These are phyloP conservation scores for Sphagnum contortum DNA, from an alignment of 225 moss, liverwort and hornwort genomes.

Conservation along the genomic window DNA sequence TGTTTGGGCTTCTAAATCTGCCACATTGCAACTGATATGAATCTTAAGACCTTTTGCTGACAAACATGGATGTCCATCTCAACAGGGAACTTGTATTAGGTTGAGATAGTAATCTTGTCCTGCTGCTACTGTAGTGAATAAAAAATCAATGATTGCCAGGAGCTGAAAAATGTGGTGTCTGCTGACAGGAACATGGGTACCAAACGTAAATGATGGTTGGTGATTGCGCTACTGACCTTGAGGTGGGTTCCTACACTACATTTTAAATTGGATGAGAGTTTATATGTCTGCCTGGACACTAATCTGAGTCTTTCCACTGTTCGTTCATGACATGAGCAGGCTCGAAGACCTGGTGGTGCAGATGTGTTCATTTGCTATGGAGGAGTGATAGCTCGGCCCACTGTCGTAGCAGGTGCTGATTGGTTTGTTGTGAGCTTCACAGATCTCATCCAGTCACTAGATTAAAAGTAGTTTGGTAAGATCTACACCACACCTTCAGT, in stretches of 20 bases:
- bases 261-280: not conserved
- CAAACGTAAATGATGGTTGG: conserved; percentile 76
- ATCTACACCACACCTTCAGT: too few relatives aligned
- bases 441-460: conserved; percentile 54
- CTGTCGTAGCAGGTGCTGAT: conserved; percentile 74
- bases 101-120: too few relatives aligned
- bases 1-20: too few relatives aligned
- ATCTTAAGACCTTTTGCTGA: too few relatives aligned
- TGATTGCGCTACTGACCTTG: conserved; percentile 87
- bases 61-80: too few relatives aligned
- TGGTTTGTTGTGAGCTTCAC: conserved; percentile 73
- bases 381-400: conserved; percentile 65
- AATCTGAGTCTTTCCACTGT: not conserved
- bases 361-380: conserved; percentile 91
- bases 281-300: not conserved
- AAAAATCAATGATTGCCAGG: not conserved
- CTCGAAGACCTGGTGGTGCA: conserved; percentile 81
- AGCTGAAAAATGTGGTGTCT: not conserved
- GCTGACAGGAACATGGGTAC: conserved; percentile 58
- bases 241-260: conserved; percentile 28
- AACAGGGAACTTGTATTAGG: too few relatives aligned
- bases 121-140: not conserved
- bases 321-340: conserved; percentile 20
- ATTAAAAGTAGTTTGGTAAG: conserved; percentile 5
- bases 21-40: too few relatives aligned